Evolutionary conservation across 2,329 filamentous ascomycete genomes (phyloP), one percentile per base, ranked within the genome.

Genomic region (Mycosphaerella arachidis): DNA sequence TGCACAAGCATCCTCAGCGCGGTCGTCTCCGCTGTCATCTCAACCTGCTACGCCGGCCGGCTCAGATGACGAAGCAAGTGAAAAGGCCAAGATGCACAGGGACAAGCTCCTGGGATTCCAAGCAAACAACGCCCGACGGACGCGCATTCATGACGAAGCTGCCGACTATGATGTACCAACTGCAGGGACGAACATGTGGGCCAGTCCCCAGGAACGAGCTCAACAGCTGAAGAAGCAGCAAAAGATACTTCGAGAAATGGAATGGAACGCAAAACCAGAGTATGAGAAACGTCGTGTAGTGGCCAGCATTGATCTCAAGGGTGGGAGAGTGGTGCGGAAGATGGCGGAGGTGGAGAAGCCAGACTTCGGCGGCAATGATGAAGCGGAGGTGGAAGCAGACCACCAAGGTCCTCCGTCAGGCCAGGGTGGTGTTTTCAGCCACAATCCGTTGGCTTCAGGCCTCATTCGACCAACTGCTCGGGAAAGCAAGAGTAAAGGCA

Each of bases 251-350:
- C 80, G 91, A 5, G 91, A 96, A 75, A 87, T 94, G 81, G 90
- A 96, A 69, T 95, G 92, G 86, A 89, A 89, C 66, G 87, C 89
- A 4, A 80, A 84, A 55, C 91, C 92, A 0, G 92, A 95, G 63
- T 96, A 92, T 74, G 92, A 97, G 78, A 96, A 93, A 81, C 83
- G 90, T 60, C 85, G 84, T 67, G 87, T 94, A 61, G 88, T 97
- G 1, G 84, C 95, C 66, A 93, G 89, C 70, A 89, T 96, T 62
- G 91, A 96, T 72, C 77, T 96, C 0, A 86, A 87, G 8, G 88
- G 87, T 0, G 87, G 88, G 18, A 92, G 88, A 68, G 85, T 96
- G 2, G 86, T 94, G 4, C 85, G 84, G 61, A 84, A 84, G 67
- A 90, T 90, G 83, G 84, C 83, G 16, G 74, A 77, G 31, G 72